Conservation (phyloP, 106 monocot genomes). For the Vanilla planifolia region DNA sequence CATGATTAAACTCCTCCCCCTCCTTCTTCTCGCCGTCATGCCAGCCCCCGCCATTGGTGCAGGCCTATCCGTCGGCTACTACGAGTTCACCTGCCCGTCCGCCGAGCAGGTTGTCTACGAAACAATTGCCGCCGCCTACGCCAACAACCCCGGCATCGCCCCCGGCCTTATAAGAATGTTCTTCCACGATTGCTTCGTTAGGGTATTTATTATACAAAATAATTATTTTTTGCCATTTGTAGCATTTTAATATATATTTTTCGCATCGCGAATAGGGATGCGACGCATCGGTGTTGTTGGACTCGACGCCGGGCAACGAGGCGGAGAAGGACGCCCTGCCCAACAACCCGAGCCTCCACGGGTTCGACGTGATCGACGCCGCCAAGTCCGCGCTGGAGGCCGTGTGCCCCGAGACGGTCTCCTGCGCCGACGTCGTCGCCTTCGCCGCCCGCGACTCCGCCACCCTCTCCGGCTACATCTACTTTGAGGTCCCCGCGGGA, state of each 20-base stretch:
- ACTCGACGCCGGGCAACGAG: conserved; percentile 30
- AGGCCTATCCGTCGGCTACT: neutral
- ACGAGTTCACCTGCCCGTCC: conserved; percentile 6
- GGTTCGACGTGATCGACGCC: conserved; percentile 42
- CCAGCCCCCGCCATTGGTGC: neutral
- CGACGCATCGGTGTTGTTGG: conserved; percentile 60
- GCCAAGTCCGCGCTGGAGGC: conserved; percentile 41
- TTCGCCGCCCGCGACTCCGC: conserved; percentile 56
- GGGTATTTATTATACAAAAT: conserved; percentile 1
- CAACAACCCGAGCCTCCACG: conserved; percentile 40
- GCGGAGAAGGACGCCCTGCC: conserved; percentile 61
- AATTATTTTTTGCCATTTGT: too few relatives aligned
- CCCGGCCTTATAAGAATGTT: conserved; percentile 19
- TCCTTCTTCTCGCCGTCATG: neutral
- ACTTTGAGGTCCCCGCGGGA: conserved; percentile 9
- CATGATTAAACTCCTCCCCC: too few relatives aligned
- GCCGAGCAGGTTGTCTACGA: conserved; percentile 4
- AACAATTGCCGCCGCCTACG: neutral
- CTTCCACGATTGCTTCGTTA: conserved; percentile 36
- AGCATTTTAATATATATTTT: too few relatives aligned
- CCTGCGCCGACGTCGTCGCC: conserved; percentile 63
- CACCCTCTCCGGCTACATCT: conserved; percentile 4
- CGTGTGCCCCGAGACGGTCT: conserved; percentile 39
- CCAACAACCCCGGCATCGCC: conserved; percentile 2
- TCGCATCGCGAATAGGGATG: too few relatives aligned